Evolutionary conservation across 306 rosid species (phyloP).

Genomic region (Fragaria ananassa): DNA sequence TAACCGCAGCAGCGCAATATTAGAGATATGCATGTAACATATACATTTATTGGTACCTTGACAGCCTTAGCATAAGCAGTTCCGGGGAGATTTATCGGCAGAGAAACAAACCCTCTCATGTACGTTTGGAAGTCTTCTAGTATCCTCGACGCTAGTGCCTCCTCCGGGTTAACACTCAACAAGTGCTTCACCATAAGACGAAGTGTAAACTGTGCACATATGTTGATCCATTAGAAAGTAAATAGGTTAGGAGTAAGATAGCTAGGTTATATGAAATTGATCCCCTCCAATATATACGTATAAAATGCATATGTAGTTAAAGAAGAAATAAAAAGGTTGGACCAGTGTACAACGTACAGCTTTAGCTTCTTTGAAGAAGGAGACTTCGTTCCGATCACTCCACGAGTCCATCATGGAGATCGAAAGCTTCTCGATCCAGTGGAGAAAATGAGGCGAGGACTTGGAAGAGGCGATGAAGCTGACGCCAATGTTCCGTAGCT

Average conservation of each 20-base stretch:
- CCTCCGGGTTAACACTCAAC: slow-evolving; percentile 52
- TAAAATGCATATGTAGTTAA: background rate
- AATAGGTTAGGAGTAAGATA: background rate
- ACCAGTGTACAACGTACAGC: slow-evolving; percentile 30
- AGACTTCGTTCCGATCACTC: slow-evolving; percentile 37
- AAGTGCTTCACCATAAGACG: slow-evolving; percentile 60
- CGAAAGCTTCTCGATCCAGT: slow-evolving; percentile 39
- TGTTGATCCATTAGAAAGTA: background rate
- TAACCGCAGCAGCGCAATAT: background rate
- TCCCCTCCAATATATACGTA: background rate
- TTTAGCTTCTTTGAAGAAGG: slow-evolving; percentile 63
- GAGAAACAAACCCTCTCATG: slow-evolving; percentile 66
- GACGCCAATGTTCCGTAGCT: slow-evolving; percentile 46
- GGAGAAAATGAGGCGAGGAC: slow-evolving; percentile 43
- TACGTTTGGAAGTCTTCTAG: slow-evolving; percentile 63
- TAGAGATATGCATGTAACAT: background rate
- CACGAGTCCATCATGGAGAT: slow-evolving; percentile 56
- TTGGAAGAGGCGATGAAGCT: slow-evolving; percentile 50
- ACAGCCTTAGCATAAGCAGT: slow-evolving; percentile 59
- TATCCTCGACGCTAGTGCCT: slow-evolving; percentile 47
- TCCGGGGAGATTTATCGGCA: slow-evolving; percentile 65
- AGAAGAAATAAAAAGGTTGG: background rate
- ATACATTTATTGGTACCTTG: slow-evolving; percentile 39
- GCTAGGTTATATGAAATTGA: background rate
- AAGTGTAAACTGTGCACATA: slow-evolving; percentile 44